These are phyloP conservation scores for Linum usitatissimum DNA, from an alignment of 345 rosid species.

Conservation along the genomic window DNA sequence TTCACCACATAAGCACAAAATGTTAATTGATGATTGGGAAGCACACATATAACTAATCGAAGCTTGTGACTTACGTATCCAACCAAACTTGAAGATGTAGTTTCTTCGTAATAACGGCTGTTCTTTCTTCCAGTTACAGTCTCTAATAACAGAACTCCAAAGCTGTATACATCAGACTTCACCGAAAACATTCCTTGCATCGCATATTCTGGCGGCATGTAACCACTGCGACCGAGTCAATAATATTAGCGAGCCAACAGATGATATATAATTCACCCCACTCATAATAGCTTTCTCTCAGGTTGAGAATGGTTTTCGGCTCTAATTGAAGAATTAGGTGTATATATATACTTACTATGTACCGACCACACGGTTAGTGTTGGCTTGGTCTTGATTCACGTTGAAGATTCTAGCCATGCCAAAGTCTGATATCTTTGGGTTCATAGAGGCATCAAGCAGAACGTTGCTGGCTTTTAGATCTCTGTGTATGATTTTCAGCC, in stretches of 20 bases:
- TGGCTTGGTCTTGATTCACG: conserved; percentile 17
- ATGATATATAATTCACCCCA: background rate
- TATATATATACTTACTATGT: conserved; percentile 15
- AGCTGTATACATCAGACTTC: conserved; percentile 15
- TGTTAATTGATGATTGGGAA: background rate
- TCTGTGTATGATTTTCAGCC: conserved; percentile 15
- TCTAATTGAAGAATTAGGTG: too few relatives aligned
- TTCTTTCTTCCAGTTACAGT: conserved; percentile 16
- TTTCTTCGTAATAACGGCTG: conserved; percentile 8
- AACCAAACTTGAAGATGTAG: conserved; percentile 8
- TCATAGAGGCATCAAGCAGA: conserved; percentile 16
- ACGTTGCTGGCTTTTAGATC: conserved; percentile 21
- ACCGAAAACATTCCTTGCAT: conserved; percentile 21
- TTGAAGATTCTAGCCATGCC: conserved; percentile 21
- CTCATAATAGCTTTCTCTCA: background rate
- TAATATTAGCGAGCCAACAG: background rate
- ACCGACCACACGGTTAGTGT: conserved; percentile 16
- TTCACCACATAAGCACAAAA: background rate
- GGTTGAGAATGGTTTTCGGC: too few relatives aligned
- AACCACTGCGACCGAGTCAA: conserved; percentile 4
- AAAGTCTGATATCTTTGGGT: conserved; percentile 21
- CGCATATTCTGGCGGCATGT: conserved; percentile 18
- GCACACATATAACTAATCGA: background rate
- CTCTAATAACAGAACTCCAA: conserved; percentile 18
- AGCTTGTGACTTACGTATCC: conserved; percentile 15